Base-by-base conservation (phyloP, 257 asterid species). In the Rauvolfia tetraphylla region DNA sequence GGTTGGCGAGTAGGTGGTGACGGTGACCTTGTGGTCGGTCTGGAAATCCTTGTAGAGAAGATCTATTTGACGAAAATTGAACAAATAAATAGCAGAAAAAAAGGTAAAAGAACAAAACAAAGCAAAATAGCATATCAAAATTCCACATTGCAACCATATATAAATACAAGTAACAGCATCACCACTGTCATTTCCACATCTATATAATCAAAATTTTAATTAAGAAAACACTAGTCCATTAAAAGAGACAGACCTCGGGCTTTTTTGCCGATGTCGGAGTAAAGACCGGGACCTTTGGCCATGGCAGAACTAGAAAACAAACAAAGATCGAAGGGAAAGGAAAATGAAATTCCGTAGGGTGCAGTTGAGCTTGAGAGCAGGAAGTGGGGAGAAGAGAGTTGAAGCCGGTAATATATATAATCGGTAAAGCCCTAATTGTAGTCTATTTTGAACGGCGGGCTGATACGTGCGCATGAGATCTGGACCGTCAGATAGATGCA, bases 211-310 rank as follows among this genome's bases (percentile, higher is more conserved):
- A 39, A 0, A 25, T 12, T 42, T 23, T 63, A 20, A 2, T 0
- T 4, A 6, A 5, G 17, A 33, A 68, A 23, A 69, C n/a, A 2
- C 3, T 68, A 17, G 38, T 46, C 20, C 1, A 27, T 23, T n/a
- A 70, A 72, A 7, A 75, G 46, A 57, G 68, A 36, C 22, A 49
- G 63, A 91, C 98, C 98, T 87, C 97, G 77, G 74, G 97, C 89
- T 75, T 79, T 89, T 80, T 90, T 93, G 85, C 98, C 98, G 78
- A 93, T 91, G 56, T 89, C 96, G 31, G 93, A 25, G 96, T 93
- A 93, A 59, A 93, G 90, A 42, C 97, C 98, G 42, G 97, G 98
- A 74, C 98, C 98, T 82, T 92, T 93, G 59, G 86, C 93, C 98
- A 93, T 93, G 80, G 63, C 85, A 69, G 77, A 73, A 39, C 71